Percentiles rank a stretch among this genome's conserved stretches.
Evolutionary conservation across 768 basidiomycete genomes (phyloP).

Genomic region (Agaricus subrufescens): DNA sequence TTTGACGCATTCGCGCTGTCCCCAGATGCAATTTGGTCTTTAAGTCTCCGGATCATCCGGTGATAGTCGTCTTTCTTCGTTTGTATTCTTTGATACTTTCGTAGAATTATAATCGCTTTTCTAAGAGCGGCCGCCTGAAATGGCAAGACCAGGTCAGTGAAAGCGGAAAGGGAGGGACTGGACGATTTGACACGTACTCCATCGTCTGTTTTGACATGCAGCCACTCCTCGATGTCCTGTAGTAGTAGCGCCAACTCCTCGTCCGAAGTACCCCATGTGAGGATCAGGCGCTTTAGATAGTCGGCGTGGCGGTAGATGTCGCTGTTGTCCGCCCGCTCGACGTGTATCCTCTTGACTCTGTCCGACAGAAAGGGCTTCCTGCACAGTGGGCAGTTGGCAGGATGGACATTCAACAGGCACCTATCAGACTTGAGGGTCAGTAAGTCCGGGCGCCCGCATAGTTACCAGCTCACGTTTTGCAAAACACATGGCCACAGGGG

Average conservation of each 20-base stretch:
- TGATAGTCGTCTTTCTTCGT: conserved; percentile 26
- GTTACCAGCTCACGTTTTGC: conserved; percentile 46
- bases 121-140: conserved; percentile 14
- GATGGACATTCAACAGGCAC: conserved; percentile 48
- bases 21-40: conserved; percentile 23
- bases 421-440: conserved; percentile 22
- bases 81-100: conserved; percentile 33
- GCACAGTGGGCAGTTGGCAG: conserved; percentile 61
- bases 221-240: conserved; percentile 48
- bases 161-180: conserved; percentile 12
- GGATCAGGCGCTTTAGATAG: conserved; percentile 30
- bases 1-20: conserved; percentile 26
- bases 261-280: conserved; percentile 36
- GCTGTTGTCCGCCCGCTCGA: conserved; percentile 41
- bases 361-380: conserved; percentile 55
- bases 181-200: conserved; percentile 26
- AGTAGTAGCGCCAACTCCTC: conserved; percentile 32
- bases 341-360: conserved; percentile 62
- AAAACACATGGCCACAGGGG: conserved; percentile 76
- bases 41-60: conserved; percentile 24
- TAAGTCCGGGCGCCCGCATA: no score
- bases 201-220: conserved; percentile 35
- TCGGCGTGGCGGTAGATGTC: conserved; percentile 31
- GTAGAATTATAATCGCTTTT: conserved; percentile 31
- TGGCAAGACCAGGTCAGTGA: background rate